Evolutionary conservation across 768 basidiomycete species (phyloP), one percentile per base, ranked within the genome.

Genomic region (Kwoniella pini): DNA sequence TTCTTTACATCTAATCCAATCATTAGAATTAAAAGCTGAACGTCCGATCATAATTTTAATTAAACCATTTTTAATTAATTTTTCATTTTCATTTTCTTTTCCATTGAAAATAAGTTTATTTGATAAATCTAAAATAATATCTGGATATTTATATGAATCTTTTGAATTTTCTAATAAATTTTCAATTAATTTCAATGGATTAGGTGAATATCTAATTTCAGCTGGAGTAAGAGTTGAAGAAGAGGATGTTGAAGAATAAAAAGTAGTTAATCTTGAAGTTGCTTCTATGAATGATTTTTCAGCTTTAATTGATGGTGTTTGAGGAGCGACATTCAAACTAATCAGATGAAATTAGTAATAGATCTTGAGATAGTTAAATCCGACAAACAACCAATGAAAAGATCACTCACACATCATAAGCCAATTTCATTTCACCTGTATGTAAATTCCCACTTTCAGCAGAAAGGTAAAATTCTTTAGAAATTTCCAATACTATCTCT

Each of bases 221-320:
- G 96, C 85, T 0, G 95, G 95, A 9, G 91, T 85, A 52, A 98
- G 86, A 5, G 86, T 84, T 6, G 58, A 7, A 15, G 33, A 36
- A 7, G 33, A 36, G 7, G 33, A 36, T 7, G 33, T 36, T 7
- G 33, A 39, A 36, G 61, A 56, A 17, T 61, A 95, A 82, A 91
- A 99, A 3, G 95, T 91, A n/a, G 88, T 86, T 11, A 99, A 86
- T 1, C 91, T 87, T 24, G 92, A 95, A 0, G 96, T 99, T 1
- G 96, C 96, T 80, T 98, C 94, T 63, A 99, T 96, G 78, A 97
- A 99, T 55, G 91, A 88, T 57, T 87, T 88, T 75, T 97, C 91
- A 60, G 80, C 81, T 13, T 77, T 67, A 55, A 94, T 82, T 0
- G 81, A 81, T 17, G 85, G 83, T 0, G 91, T 87, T 3, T 81